Base-by-base conservation (phyloP, 345 rosid genomes). In the Aquilaria sinensis region DNA sequence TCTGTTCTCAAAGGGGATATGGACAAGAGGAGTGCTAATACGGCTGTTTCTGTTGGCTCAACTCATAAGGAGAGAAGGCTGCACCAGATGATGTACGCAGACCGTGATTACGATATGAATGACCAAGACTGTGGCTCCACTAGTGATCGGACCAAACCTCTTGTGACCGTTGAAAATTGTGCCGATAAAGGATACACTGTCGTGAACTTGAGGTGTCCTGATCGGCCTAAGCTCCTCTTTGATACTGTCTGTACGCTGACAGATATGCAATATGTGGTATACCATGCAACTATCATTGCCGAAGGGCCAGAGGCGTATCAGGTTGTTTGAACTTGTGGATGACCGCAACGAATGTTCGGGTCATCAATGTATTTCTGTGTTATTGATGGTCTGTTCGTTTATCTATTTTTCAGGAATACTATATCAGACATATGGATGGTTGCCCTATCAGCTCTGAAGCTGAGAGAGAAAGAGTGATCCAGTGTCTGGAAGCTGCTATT, bases 401-500 rank as follows among this genome's bases (percentile, higher is more conserved):
- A 30, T 14, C 13, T 64, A 32, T 43, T 63, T 61, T 34, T 66
- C 66, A 91, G 99, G 99, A 95, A 57, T 95, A 88, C 67, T 95
- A 81, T 72, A 91, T 95, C 58, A 81, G 96, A 72, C 99, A 91
- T 66, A 45, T 70, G 75, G 96, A 95, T 74, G 97, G 96, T 41
- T 75, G 84, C 32, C 96, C 97, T n/a, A 66, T 91, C 63, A 89
- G 87, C 72, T 91, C 99, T 1, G 96, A 95, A 68, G 93, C 92
- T 0, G 99, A 95, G 87, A 85, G 96, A 74, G 93, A 85, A 55
- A 80, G 97, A 51, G 88, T 95, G n/a, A 80, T 91, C 51, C 62
- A 85, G 63, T 95, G 97, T 81, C 79, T 95, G 76, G 96, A 85
- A 72, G 99, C 99, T 64, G 99, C 99, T 2, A 85, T 95, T 62